Evolutionary conservation across 495 filamentous ascomycete species (phyloP), one percentile per base, ranked within the genome.

Genomic region (Daldinia childiae): DNA sequence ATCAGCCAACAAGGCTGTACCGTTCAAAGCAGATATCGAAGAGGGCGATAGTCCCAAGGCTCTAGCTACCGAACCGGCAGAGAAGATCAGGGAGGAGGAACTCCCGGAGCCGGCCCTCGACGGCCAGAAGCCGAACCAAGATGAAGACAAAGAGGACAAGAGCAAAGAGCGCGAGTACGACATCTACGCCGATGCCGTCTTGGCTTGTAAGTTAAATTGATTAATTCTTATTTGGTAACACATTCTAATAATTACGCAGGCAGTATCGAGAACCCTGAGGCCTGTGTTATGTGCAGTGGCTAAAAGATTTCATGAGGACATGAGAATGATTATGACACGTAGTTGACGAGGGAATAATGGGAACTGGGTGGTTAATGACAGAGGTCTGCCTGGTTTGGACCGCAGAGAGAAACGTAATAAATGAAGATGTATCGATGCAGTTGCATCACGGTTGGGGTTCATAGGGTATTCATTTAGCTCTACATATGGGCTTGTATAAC

Each of bases 181-280:
- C 79, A 99, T 99, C 73, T 99, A 95, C 81, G 93, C 93, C 3
- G 91, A 97, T 73, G 91, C 92, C 62, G 94, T 93, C 27, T 84
- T 99, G 79, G 87, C 89, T 78, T 99, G 95, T 90, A 92, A 85
- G 86, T 79, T 11, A 14, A 64, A 38, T 50, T 60, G 1, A 61
- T 27, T n/a, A 63, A 2, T 5, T 17, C 11, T 26, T 38, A 3
- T 19, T 9, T 9, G n/a, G 27, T 8, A 19, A 12, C 56, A 50
- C 14, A 24, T 52, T 58, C 79, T 82, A 74, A 82, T 54, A 64
- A 68, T 30, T 38, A 27, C 52, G 68, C 50, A 87, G 85, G 85
- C 79, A 94, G 92, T 82, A 97, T 97, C 76, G 92, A 97, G 81
- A 95, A 97, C 85, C 91, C 89, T 75, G 93, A 97, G 79, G 85